phyloP scores from a whole-genome alignment of 2,329 filamentous ascomycete genomes.

The Xylaria sp. region DNA sequence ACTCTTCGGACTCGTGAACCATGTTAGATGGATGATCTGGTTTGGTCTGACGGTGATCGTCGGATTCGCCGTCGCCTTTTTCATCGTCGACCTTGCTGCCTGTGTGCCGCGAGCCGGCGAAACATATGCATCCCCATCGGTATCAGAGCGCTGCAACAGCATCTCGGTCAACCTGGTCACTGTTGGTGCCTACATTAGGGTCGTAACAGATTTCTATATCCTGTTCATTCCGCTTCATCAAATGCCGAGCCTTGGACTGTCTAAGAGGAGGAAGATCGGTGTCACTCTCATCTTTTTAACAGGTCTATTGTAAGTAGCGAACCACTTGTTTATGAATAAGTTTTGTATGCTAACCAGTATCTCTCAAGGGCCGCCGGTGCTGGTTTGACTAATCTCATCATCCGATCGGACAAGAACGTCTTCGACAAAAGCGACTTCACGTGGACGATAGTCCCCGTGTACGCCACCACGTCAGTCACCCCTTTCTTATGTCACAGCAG shows the following conservation, averaged over 20 bases:
- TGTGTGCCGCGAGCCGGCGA: constrained; percentile 24
- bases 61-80: constrained; percentile 32
- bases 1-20: constrained; percentile 27
- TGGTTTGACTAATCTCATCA: constrained; percentile 32
- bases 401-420: constrained; percentile 30
- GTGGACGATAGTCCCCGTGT: constrained; percentile 6
- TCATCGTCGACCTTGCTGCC: constrained; percentile 31
- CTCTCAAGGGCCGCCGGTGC: constrained; percentile 29
- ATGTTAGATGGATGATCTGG: constrained; percentile 33
- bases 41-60: constrained; percentile 28
- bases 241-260: constrained; percentile 34
- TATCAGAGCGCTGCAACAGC: constrained; percentile 31
- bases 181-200: constrained; percentile 31
- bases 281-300: constrained; percentile 37
- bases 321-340: not conserved
- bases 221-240: constrained; percentile 37
- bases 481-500: too few species aligned
- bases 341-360: not conserved
- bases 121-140: constrained; percentile 23
- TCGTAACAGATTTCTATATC: constrained; percentile 38
- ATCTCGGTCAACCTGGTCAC: constrained; percentile 32
- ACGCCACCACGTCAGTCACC: not conserved
- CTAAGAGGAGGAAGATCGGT: constrained; percentile 36
- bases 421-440: constrained; percentile 34
- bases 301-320: constrained; percentile 31